Conservation (phyloP, 1,139 yeast genomes). For the Schizosaccharomyces versatilis region DNA sequence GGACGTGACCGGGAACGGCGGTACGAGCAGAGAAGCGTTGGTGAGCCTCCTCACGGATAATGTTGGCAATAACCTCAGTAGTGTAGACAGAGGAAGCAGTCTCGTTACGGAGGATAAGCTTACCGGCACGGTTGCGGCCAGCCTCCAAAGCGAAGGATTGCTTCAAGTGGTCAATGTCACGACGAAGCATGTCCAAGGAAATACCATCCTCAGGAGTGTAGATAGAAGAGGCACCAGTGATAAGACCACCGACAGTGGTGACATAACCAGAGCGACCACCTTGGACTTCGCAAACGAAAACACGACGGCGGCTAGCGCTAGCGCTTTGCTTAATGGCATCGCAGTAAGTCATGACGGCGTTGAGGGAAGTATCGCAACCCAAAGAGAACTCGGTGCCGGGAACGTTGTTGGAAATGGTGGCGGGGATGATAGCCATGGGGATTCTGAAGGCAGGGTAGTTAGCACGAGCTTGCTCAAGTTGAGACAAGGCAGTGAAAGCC, state of each 20-base stretch:
- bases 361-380: constrained; percentile 86
- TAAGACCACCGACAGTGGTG: constrained; percentile 71
- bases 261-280: constrained; percentile 92
- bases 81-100: constrained; percentile 64
- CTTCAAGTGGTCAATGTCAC: constrained; percentile 50
- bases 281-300: constrained; percentile 88
- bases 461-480: constrained; percentile 47
- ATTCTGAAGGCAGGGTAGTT: constrained; percentile 76
- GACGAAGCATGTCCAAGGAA: constrained; percentile 44
- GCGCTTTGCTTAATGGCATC: constrained; percentile 91
- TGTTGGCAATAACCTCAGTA: constrained; percentile 61
- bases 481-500: constrained; percentile 64
- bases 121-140: constrained; percentile 72
- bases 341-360: constrained; percentile 73
- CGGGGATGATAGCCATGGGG: constrained; percentile 84
- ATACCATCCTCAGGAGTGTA: constrained; percentile 84
- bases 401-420: constrained; percentile 90
- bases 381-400: constrained; percentile 92
- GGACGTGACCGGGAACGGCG: constrained; percentile 94
- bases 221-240: constrained; percentile 80
- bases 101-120: constrained; percentile 64
- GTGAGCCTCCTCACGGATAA: constrained; percentile 53
- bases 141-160: constrained; percentile 49
- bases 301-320: constrained; percentile 80
- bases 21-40: constrained; percentile 76